These are phyloP conservation scores for Haematococcus sp. DNA, from an alignment of 139 green algal genomes.

Conservation along the genomic window DNA sequence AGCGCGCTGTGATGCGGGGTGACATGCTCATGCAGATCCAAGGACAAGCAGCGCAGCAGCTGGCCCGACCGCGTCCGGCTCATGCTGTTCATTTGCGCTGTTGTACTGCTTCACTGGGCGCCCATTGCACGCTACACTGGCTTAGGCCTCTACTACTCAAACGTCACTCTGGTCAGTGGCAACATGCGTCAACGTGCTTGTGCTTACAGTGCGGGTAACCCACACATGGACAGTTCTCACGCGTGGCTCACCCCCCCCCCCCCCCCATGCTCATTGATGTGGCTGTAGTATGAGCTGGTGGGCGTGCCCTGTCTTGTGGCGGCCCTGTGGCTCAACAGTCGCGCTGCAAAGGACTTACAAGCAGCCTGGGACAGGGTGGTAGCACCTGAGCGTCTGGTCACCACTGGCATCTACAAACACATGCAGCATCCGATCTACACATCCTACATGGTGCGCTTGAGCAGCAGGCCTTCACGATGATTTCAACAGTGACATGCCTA, in stretches of 20 bases:
- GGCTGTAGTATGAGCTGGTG: slow-evolving; percentile 28
- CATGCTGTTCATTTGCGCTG: slow-evolving; percentile 36
- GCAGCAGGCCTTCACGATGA: too few species aligned
- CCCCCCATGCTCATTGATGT: too few species aligned
- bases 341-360: slow-evolving; percentile 35
- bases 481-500: too few species aligned
- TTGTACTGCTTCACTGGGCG: slow-evolving; percentile 49
- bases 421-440: slow-evolving; percentile 74
- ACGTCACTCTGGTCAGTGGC: not conserved
- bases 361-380: slow-evolving; percentile 58
- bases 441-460: slow-evolving; percentile 49
- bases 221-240: too few species aligned
- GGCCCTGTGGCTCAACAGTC: slow-evolving; percentile 39
- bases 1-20: too few species aligned
- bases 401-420: slow-evolving; percentile 45
- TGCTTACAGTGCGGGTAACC: too few species aligned
- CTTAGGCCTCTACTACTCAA: not conserved
- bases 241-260: too few species aligned
- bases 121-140: slow-evolving; percentile 21
- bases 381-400: slow-evolving; percentile 49
- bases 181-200: too few species aligned
- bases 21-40: too few species aligned
- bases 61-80: slow-evolving; percentile 15
- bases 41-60: slow-evolving; percentile 38
- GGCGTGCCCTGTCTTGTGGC: slow-evolving; percentile 28